Percentiles rank a stretch among this genome's conserved stretches.
Conservation (phyloP, 1,284 basidiomycete genomes). For the Cryptococcus sp. region DNA sequence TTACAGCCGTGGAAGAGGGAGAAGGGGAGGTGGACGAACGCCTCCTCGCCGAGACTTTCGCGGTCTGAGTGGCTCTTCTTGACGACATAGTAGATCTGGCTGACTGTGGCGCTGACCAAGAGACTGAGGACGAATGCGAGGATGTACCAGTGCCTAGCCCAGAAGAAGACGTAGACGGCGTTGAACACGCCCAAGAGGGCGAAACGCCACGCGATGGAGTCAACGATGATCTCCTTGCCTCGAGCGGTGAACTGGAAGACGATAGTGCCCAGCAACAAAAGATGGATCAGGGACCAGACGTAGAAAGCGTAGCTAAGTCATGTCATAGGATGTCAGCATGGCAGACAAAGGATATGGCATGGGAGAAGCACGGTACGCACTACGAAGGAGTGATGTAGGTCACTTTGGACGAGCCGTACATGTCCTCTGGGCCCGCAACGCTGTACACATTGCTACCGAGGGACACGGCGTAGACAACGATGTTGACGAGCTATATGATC, state of each 20-base stretch:
- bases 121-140: constrained; percentile 81
- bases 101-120: constrained; percentile 61
- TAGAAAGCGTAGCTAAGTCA: constrained; percentile 67
- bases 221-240: constrained; percentile 78
- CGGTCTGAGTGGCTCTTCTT: constrained; percentile 71
- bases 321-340: constrained; percentile 55
- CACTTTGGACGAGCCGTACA: constrained; percentile 49
- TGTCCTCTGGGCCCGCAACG: constrained; percentile 68
- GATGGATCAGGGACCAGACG: constrained; percentile 57
- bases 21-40: constrained; percentile 65
- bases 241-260: constrained; percentile 75
- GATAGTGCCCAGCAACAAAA: constrained; percentile 81
- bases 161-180: constrained; percentile 79
- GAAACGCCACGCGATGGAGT: constrained; percentile 85
- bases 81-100: constrained; percentile 84
- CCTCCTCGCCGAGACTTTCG: constrained; percentile 70
- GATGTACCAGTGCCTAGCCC: constrained; percentile 66
- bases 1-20: constrained; percentile 87
- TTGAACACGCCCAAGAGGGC: constrained; percentile 82
- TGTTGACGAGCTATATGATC: constrained; percentile 64
- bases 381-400: constrained; percentile 88
- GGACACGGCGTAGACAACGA: constrained; percentile 67
- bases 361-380: constrained; percentile 59
- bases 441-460: constrained; percentile 76
- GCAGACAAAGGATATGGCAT: constrained; percentile 30